These are phyloP conservation scores for Fusarium piperis DNA, from an alignment of 2,329 filamentous ascomycete species.

Conservation along the genomic window DNA sequence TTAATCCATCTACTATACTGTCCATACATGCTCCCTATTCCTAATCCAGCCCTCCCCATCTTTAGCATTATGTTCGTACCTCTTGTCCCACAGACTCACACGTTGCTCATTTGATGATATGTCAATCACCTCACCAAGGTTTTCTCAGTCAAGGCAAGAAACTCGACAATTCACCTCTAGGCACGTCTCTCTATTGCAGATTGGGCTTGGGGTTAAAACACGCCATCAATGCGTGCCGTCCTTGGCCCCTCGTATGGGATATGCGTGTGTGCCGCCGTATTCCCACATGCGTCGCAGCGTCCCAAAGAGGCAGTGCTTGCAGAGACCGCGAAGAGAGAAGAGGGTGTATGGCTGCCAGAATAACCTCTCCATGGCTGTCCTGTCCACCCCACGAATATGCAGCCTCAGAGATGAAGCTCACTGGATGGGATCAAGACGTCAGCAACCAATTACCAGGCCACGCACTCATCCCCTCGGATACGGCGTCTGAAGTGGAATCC, in stretches of 20 bases:
- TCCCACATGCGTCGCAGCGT: not conserved
- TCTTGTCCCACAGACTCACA: not conserved
- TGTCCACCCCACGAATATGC: not conserved
- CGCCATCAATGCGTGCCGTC: not conserved
- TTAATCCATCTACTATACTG: not conserved
- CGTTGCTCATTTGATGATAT: not conserved
- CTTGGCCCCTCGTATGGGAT: not conserved
- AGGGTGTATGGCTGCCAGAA: not conserved
- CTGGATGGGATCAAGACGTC: not conserved
- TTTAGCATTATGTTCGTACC: not conserved
- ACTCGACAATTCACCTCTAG: not conserved
- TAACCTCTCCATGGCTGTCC: not conserved
- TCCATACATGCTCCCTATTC: not conserved
- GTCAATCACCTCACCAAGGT: not conserved
- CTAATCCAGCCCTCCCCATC: rapidly evolving
- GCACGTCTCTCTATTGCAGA: not conserved
- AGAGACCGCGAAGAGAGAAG: not conserved
- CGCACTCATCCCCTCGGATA: too few species aligned
- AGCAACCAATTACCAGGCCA: not conserved
- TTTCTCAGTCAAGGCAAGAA: not conserved
- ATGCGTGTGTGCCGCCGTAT: not conserved
- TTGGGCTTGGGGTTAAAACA: not conserved
- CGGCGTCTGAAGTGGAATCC: not conserved
- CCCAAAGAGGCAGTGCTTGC: not conserved
- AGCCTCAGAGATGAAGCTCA: not conserved